Conservation (phyloP, 108 stramenopile genomes). For the Cyclotella kingstonii region DNA sequence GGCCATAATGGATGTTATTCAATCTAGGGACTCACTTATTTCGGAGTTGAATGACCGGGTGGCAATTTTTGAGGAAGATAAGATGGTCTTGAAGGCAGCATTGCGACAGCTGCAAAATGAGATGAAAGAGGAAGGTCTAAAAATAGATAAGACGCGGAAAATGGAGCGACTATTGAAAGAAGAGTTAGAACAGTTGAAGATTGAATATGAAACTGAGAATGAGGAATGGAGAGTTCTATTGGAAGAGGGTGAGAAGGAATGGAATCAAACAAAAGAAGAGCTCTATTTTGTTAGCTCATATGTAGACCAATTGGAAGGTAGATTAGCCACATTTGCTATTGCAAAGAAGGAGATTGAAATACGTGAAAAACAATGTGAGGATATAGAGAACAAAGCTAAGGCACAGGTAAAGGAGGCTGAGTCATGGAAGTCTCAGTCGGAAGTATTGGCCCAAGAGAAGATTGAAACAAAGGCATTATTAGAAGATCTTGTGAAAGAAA, state of each 20-base stretch:
- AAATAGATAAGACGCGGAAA: constrained; percentile 56
- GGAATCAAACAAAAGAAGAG: constrained; percentile 63
- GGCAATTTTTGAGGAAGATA: constrained; percentile 86
- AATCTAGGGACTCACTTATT: constrained; percentile 67
- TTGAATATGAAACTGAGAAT: constrained; percentile 9
- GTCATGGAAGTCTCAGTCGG: constrained; percentile 36
- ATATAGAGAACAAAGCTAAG: constrained; percentile 44
- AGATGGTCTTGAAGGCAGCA: constrained; percentile 84
- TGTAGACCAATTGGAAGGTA: constrained; percentile 75
- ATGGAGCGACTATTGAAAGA: constrained; percentile 71
- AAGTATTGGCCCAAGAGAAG: constrained; percentile 43
- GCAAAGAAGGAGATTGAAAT: constrained; percentile 71
- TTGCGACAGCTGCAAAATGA: constrained; percentile 77
- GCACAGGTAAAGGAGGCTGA: constrained; percentile 34
- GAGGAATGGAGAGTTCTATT: constrained; percentile 43
- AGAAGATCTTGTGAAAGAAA: constrained; percentile 62
- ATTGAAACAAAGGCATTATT: constrained; percentile 62
- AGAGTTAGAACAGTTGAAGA: constrained; percentile 50
- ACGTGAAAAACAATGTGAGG: constrained; percentile 62
- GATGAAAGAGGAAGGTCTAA: constrained; percentile 76
- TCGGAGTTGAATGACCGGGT: constrained; percentile 82
- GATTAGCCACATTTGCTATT: constrained; percentile 71
- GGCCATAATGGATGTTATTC: constrained; percentile 75
- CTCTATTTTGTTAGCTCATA: constrained; percentile 65
- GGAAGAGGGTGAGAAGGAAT: constrained; percentile 34